Conservation (phyloP, 2,329 filamentous ascomycete genomes). For the Fusarium metavorans region DNA sequence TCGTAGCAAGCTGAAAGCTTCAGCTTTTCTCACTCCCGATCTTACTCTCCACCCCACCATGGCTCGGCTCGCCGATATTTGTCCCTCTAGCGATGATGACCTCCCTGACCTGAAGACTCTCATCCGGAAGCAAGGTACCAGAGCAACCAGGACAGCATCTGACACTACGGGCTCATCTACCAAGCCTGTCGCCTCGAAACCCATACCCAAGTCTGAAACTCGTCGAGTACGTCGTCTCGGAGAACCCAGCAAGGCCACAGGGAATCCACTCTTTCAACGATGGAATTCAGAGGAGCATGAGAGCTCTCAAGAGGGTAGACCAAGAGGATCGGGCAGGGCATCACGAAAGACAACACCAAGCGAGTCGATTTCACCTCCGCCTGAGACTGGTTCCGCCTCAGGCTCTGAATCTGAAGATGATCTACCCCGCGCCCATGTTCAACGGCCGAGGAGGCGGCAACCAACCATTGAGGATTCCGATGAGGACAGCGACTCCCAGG, state of each 20-base stretch:
- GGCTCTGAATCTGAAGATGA: constrained; percentile 17
- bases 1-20: background rate
- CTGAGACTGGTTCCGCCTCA: background rate
- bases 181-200: constrained; percentile 41
- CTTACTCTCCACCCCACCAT: constrained; percentile 27
- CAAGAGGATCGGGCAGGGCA: constrained; percentile 7
- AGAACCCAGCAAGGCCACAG: constrained; percentile 28
- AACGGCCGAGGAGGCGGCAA: constrained; percentile 15
- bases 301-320: constrained; percentile 5
- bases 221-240: constrained; percentile 50
- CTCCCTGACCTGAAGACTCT: constrained; percentile 55
- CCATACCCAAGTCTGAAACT: constrained; percentile 37
- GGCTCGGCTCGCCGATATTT: constrained; percentile 47
- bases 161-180: constrained; percentile 12
- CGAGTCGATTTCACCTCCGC: background rate
- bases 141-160: constrained; percentile 28
- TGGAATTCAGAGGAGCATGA: constrained; percentile 45
- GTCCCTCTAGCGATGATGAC: constrained; percentile 55
- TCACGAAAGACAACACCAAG: constrained; percentile 6
- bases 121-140: constrained; percentile 28
- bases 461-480: constrained; percentile 37
- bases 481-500: constrained; percentile 30
- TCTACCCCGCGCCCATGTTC: constrained; percentile 9
- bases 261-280: constrained; percentile 49
- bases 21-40: background rate